Conservation (phyloP, 2,329 filamentous ascomycete genomes). For the Thielaviopsis ethacetica region DNA sequence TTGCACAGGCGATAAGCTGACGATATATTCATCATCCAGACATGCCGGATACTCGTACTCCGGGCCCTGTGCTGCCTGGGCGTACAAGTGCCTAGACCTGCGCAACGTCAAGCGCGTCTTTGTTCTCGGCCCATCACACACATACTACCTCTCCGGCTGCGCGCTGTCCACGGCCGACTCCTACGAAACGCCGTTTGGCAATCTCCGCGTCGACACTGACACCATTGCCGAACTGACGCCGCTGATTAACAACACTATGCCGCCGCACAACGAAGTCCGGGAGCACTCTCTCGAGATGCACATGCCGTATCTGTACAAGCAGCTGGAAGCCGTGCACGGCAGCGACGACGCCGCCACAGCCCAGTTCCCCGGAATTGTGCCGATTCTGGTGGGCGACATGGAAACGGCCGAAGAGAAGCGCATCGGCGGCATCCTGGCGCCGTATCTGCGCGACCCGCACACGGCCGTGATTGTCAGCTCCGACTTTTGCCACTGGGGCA, state of each 20-base stretch:
- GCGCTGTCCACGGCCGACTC: constrained; percentile 56
- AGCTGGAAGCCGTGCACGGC: constrained; percentile 36
- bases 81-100: constrained; percentile 78
- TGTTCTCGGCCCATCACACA: constrained; percentile 82
- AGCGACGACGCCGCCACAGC: constrained; percentile 22
- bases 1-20: too few relatives aligned
- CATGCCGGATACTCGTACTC: constrained; percentile 93
- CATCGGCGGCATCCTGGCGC: constrained; percentile 55
- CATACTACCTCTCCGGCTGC: constrained; percentile 60
- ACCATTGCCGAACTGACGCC: constrained; percentile 32
- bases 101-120: constrained; percentile 74
- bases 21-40: constrained; percentile 31
- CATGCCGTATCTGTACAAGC: constrained; percentile 79
- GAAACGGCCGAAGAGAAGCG: constrained; percentile 45
- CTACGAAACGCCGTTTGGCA: constrained; percentile 61
- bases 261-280: constrained; percentile 47
- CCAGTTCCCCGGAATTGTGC: constrained; percentile 57
- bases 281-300: constrained; percentile 98
- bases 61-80: constrained; percentile 81
- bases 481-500: constrained; percentile 95
- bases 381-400: constrained; percentile 72
- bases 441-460: constrained; percentile 57
- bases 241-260: constrained; percentile 37
- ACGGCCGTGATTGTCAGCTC: constrained; percentile 83
- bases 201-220: constrained; percentile 46